A percentile compares a stretch with the other conserved stretches of the same genome.
Conservation (phyloP, 768 basidiomycete genomes). For the Trametes cinnabarina region DNA sequence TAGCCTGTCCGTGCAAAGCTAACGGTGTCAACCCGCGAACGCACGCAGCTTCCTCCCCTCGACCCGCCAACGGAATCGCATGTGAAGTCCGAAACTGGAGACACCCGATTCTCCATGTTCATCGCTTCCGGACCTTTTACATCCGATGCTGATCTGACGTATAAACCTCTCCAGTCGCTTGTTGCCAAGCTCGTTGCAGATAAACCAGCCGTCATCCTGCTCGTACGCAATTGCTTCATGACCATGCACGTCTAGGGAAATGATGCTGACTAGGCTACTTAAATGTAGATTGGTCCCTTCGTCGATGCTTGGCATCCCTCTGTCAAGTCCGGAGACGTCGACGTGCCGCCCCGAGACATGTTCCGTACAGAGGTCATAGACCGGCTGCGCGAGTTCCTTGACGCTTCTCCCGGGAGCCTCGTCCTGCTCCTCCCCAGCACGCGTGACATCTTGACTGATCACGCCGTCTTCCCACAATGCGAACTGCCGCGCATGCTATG, state of each 20-base stretch:
- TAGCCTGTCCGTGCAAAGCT: too few relatives aligned
- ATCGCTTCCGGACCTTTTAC: constrained; percentile 89
- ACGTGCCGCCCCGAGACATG: constrained; percentile 58
- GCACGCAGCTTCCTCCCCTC: constrained; percentile 36
- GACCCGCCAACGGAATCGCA: constrained; percentile 28
- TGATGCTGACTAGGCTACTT: background rate
- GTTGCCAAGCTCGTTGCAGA: constrained; percentile 56
- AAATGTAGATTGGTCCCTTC: constrained; percentile 82
- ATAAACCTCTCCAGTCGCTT: constrained; percentile 65
- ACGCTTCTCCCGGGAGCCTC: constrained; percentile 61
- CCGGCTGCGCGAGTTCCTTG: constrained; percentile 55
- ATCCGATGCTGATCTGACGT: constrained; percentile 70
- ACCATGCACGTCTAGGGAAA: background rate
- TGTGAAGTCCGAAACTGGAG: constrained; percentile 40
- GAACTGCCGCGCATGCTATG: constrained; percentile 47
- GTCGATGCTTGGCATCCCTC: constrained; percentile 73
- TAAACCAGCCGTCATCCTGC: constrained; percentile 73
- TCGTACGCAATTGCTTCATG: constrained; percentile 45
- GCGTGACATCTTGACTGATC: constrained; percentile 74
- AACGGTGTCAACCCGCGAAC: too few relatives aligned
- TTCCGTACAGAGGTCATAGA: constrained; percentile 66
- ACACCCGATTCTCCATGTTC: constrained; percentile 57
- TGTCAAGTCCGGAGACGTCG: constrained; percentile 73
- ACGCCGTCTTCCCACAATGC: constrained; percentile 84
- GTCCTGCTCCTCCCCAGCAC: constrained; percentile 82